A percentile compares a stretch with the other conserved stretches of the same genome.
Conservation (phyloP, 176 grass and related monocot species). For the Triticum dicoccoides region DNA sequence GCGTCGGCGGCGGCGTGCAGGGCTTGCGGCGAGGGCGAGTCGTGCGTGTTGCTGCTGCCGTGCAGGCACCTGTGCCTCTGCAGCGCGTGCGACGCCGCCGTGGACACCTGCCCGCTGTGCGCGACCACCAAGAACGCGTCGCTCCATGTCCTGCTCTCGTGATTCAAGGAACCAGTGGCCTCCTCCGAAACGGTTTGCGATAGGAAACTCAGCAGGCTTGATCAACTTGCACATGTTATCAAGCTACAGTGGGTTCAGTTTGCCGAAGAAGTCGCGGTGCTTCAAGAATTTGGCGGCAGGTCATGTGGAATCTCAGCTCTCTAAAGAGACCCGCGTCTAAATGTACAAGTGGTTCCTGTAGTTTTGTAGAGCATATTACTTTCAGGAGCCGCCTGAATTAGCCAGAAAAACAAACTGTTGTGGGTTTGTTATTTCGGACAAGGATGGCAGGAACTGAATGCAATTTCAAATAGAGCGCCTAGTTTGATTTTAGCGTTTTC, state of each 20-base stretch:
- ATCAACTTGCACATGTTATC: neutral
- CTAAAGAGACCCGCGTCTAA: neutral
- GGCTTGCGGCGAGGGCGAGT: constrained; percentile 31
- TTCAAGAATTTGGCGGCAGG: neutral
- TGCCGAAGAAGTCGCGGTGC: neutral
- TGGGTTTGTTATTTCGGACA: neutral
- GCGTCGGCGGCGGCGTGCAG: neutral
- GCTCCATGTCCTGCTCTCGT: constrained; percentile 44
- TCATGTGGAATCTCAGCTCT: neutral
- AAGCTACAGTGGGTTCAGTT: neutral
- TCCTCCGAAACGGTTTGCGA: neutral
- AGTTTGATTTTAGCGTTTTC: neutral
- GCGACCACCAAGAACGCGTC: constrained; percentile 42
- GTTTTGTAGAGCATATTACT: neutral
- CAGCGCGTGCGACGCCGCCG: constrained; percentile 29
- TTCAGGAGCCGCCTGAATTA: neutral
- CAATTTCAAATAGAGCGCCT: neutral
- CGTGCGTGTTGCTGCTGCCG: constrained; percentile 56
- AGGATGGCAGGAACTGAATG: neutral
- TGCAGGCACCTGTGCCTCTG: constrained; percentile 73
- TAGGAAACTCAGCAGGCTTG: neutral
- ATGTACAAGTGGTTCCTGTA: neutral
- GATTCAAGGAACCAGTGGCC: neutral
- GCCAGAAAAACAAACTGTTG: neutral
- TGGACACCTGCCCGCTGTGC: constrained; percentile 47